phyloP scores from a whole-genome alignment of 1,284 basidiomycete species.

The Tilletia horrida region DNA sequence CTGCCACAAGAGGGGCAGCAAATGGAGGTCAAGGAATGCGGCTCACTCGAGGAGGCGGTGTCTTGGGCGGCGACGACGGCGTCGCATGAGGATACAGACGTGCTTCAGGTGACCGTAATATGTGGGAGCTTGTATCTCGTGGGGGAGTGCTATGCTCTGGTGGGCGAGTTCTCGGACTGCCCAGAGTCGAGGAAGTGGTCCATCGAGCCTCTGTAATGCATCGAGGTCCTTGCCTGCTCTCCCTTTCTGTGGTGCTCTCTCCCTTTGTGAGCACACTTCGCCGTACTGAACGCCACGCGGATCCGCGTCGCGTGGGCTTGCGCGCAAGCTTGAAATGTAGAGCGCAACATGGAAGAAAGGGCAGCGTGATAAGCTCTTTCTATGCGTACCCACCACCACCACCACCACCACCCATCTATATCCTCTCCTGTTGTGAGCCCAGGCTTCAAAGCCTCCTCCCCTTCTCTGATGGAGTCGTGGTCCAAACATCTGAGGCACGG shows the following conservation, averaged over 20 bases:
- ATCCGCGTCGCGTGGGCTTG: too few relatives aligned
- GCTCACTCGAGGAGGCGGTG: slow-evolving; percentile 9
- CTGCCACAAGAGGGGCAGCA: slow-evolving; percentile 19
- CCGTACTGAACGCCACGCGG: too few relatives aligned
- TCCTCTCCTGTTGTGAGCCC: too few relatives aligned
- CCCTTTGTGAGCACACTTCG: background rate
- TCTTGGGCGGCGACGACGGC: slow-evolving; percentile 15
- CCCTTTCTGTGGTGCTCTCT: background rate
- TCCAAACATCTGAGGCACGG: slow-evolving; percentile 5
- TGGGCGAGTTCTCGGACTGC: background rate
- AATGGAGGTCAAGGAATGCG: slow-evolving; percentile 3
- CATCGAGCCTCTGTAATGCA: slow-evolving; percentile 8
- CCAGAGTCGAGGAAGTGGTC: background rate
- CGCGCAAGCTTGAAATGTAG: too few relatives aligned
- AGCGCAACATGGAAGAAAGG: too few relatives aligned
- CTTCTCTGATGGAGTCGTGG: slow-evolving; percentile 15
- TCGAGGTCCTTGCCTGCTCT: background rate
- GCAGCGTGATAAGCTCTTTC: too few relatives aligned
- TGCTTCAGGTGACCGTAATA: slow-evolving; percentile 33
- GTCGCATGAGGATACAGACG: background rate
- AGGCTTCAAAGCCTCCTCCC: background rate
- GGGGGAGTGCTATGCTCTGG: slow-evolving; percentile 39
- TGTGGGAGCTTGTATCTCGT: slow-evolving; percentile 51
- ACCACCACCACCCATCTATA: too few relatives aligned
- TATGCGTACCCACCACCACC: too few relatives aligned